A percentile compares a stretch with the other conserved stretches of the same genome.
Conservation (phyloP, 352 stramenopile genomes). For the Aphanomyces cochlioides region DNA sequence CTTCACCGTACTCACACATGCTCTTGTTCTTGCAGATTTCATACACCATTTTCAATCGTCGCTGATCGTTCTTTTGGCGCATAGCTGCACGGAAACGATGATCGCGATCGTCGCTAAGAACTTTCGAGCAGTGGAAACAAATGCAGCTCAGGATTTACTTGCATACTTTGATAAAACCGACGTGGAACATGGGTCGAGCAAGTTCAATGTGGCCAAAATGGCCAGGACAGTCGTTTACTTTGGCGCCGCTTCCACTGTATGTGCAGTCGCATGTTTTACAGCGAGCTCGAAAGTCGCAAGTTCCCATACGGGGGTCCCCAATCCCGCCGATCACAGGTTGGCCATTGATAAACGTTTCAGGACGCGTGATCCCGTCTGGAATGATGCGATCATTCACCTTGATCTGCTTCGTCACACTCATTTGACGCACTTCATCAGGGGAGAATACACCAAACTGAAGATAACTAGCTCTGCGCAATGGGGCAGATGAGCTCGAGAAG, state of each 20-base stretch:
- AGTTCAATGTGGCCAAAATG: slow-evolving; percentile 99
- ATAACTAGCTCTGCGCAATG: slow-evolving; percentile 95
- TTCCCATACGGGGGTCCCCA: slow-evolving; percentile 97
- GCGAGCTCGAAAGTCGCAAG: slow-evolving; percentile 80
- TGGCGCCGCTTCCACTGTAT: slow-evolving; percentile 87
- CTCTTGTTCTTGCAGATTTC: slow-evolving; percentile 90
- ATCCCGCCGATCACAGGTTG: slow-evolving; percentile 97
- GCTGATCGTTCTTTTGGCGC: slow-evolving; percentile 86
- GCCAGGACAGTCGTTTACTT: slow-evolving; percentile 96
- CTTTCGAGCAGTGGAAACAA: slow-evolving; percentile 96
- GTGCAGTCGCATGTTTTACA: slow-evolving; percentile 92
- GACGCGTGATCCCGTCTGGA: slow-evolving; percentile 92
- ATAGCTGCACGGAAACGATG: slow-evolving; percentile 76
- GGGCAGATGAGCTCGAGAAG: slow-evolving; percentile 95
- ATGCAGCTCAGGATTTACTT: slow-evolving; percentile 92
- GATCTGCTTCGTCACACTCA: slow-evolving; percentile 96
- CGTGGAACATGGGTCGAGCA: slow-evolving; percentile 95
- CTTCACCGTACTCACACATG: slow-evolving; percentile 82
- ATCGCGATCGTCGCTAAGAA: slow-evolving; percentile 90
- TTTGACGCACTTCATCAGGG: slow-evolving; percentile 95
- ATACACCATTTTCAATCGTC: slow-evolving; percentile 93
- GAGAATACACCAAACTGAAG: slow-evolving; percentile 98
- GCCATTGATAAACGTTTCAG: slow-evolving; percentile 86
- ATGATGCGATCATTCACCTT: slow-evolving; percentile 97
- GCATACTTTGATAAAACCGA: slow-evolving; percentile 96